Evolutionary conservation across 495 filamentous ascomycete species (phyloP).

Genomic region (Hypomontagnella submonticulosa): DNA sequence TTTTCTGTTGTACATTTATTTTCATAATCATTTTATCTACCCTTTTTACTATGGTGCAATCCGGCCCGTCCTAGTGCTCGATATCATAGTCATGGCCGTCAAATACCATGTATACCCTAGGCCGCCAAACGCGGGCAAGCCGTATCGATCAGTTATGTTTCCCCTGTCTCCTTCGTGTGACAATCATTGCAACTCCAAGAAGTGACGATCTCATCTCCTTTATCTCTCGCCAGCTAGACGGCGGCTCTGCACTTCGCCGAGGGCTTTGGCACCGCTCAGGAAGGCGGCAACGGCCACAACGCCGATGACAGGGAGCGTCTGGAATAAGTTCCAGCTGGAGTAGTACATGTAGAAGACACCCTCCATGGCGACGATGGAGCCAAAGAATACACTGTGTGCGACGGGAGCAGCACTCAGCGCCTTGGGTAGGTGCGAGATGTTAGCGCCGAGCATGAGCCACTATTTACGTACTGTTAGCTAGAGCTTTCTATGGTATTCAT

Average conservation of each 20-base stretch:
- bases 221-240: slow-evolving; percentile 82
- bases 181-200: too few species aligned
- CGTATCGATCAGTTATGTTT: too few species aligned
- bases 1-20: slow-evolving; percentile 23
- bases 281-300: slow-evolving; percentile 76
- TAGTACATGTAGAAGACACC: slow-evolving; percentile 96
- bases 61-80: background rate
- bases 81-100: background rate
- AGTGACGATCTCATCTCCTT: background rate
- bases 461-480: slow-evolving; percentile 47
- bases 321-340: slow-evolving; percentile 91
- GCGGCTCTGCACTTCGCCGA: slow-evolving; percentile 91
- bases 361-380: slow-evolving; percentile 86
- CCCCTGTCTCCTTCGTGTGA: too few species aligned
- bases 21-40: slow-evolving; percentile 19
- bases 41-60: background rate
- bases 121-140: too few species aligned
- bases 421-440: slow-evolving; percentile 79
- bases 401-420: slow-evolving; percentile 79
- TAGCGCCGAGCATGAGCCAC: slow-evolving; percentile 87
- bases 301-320: slow-evolving; percentile 78
- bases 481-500: background rate
- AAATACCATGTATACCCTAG: background rate
- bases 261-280: slow-evolving; percentile 88
- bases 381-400: slow-evolving; percentile 82